A percentile compares a stretch with the other conserved stretches of the same genome.
Conservation (phyloP, 2,329 filamentous ascomycete species). For the Colletotrichum sojae region DNA sequence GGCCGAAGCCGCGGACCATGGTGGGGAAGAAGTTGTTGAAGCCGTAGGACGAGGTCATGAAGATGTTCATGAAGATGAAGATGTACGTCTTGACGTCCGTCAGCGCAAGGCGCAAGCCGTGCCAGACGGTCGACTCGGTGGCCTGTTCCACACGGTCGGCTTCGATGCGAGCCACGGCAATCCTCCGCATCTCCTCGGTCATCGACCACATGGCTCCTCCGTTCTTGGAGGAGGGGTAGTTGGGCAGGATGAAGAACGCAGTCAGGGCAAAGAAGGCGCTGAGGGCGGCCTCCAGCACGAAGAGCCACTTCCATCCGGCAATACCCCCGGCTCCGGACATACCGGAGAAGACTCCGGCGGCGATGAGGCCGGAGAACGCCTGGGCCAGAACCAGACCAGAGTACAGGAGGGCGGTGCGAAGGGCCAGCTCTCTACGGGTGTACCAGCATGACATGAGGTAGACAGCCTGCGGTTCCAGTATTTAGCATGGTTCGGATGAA, state of each 20-base stretch:
- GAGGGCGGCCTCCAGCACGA: conserved; percentile 49
- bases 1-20: conserved; percentile 51
- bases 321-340: conserved; percentile 47
- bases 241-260: conserved; percentile 53
- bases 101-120: conserved; percentile 26
- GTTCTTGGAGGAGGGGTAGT: conserved; percentile 54
- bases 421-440: conserved; percentile 63
- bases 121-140: conserved; percentile 30
- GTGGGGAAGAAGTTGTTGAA: conserved; percentile 51
- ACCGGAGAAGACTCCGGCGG: conserved; percentile 55
- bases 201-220: conserved; percentile 56
- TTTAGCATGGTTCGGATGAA: neutral
- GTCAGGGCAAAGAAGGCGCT: conserved; percentile 49
- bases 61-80: conserved; percentile 47
- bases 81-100: conserved; percentile 36
- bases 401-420: conserved; percentile 61
- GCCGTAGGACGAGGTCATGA: conserved; percentile 45
- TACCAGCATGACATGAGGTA: conserved; percentile 68
- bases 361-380: conserved; percentile 61
- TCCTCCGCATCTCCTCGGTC: conserved; percentile 48
- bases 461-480: conserved; percentile 36
- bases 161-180: conserved; percentile 51
- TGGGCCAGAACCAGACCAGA: conserved; percentile 54
- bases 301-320: conserved; percentile 51
- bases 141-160: conserved; percentile 49